Percentiles rank a stretch among this genome's conserved stretches.
Conservation (phyloP, 78 protist genomes). For the Creolimax fragrantissima region DNA sequence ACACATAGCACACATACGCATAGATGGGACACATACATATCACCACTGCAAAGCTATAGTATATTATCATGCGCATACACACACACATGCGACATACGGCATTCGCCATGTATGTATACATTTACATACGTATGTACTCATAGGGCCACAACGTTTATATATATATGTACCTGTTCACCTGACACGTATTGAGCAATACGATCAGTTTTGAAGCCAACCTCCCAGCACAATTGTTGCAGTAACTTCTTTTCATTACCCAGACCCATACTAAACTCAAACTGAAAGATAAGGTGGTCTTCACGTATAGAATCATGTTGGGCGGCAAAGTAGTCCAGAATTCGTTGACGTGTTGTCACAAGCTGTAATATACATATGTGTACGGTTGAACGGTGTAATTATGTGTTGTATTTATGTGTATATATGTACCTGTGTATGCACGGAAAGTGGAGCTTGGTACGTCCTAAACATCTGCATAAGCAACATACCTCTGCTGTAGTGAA, state of each 20-base stretch:
- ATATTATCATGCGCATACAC: no score
- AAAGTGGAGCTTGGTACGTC: no score
- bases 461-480: no score
- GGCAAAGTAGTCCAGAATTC: not conserved
- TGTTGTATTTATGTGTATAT: not conserved
- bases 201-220: not conserved
- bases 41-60: no score
- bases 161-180: not conserved
- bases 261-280: not conserved
- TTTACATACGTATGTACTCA: no score
- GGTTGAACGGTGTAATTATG: not conserved
- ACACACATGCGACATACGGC: no score
- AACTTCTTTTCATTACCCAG: not conserved
- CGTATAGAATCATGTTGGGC: not conserved
- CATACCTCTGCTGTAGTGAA: not conserved
- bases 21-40: no score
- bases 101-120: no score
- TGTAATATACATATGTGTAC: not conserved
- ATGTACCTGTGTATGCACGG: not conserved
- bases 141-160: no score
- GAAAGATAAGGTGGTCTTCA: not conserved
- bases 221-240: not conserved
- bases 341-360: not conserved
- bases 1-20: no score
- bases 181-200: not conserved